Evolutionary conservation across 2,329 filamentous ascomycete species (phyloP).

Genomic region (Penicillium brevicompactum): DNA sequence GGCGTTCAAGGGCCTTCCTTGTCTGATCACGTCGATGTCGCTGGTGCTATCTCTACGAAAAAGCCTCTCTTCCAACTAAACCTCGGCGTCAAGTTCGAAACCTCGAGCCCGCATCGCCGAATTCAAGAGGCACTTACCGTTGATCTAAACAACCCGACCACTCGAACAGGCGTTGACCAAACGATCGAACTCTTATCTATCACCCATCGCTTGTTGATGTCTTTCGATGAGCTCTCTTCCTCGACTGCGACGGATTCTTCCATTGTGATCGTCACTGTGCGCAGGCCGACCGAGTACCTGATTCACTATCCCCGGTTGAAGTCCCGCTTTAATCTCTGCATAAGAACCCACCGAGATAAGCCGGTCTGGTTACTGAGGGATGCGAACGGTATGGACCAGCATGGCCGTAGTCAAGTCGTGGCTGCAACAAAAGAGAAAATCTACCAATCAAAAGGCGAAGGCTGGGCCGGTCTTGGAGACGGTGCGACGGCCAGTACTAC

Average conservation of each 20-base stretch:
- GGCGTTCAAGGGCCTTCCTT: constrained; percentile 23
- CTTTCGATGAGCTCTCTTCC: constrained; percentile 39
- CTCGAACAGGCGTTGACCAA: constrained; percentile 32
- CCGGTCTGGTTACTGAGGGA: constrained; percentile 42
- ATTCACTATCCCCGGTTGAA: constrained; percentile 39
- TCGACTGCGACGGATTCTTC: constrained; percentile 23
- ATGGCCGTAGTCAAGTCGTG: constrained; percentile 23
- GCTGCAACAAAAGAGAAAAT: constrained; percentile 33
- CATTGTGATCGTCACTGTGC: constrained; percentile 37
- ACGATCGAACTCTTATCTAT: constrained; percentile 35
- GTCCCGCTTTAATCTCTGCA: constrained; percentile 35
- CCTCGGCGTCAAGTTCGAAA: constrained; percentile 38
- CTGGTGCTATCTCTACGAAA: constrained; percentile 22
- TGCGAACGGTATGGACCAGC: constrained; percentile 17
- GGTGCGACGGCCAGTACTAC: constrained; percentile 38
- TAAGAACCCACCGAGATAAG: constrained; percentile 29
- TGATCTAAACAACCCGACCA: constrained; percentile 35
- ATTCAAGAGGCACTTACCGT: constrained; percentile 42
- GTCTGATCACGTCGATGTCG: constrained; percentile 23
- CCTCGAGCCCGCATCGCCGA: constrained; percentile 42
- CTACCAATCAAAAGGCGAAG: constrained; percentile 39
- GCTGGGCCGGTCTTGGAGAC: constrained; percentile 44
- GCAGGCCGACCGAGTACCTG: constrained; percentile 37
- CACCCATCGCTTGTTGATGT: constrained; percentile 41
- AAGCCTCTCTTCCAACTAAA: constrained; percentile 30